Percentiles rank a stretch among this genome's conserved stretches.
These are phyloP conservation scores for Boletus tylopilopsis DNA, from an alignment of 768 basidiomycete species.

Conservation along the genomic window DNA sequence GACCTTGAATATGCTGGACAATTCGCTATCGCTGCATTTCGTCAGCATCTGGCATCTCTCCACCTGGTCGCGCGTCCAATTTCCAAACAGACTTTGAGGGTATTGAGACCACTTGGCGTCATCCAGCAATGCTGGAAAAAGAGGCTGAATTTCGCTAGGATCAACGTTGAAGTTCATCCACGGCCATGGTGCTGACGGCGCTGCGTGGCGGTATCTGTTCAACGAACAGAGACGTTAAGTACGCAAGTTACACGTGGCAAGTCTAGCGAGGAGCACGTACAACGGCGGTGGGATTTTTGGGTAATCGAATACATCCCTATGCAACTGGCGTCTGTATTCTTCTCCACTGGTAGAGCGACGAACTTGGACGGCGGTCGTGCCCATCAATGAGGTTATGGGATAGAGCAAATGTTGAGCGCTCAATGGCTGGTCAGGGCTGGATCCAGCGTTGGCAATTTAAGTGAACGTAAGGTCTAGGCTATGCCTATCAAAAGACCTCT, in stretches of 20 bases:
- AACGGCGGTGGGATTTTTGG: constrained; percentile 18
- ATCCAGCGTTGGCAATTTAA: too few relatives aligned
- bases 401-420: too few relatives aligned
- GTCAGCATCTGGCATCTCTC: constrained; percentile 32
- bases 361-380: background rate
- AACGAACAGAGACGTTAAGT: background rate
- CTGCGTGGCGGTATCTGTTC: constrained; percentile 31
- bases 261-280: constrained; percentile 11
- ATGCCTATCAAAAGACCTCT: too few relatives aligned
- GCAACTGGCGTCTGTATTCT: background rate
- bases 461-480: too few relatives aligned
- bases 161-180: constrained; percentile 32
- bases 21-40: constrained; percentile 11
- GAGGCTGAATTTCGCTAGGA: background rate
- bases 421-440: too few relatives aligned
- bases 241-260: background rate
- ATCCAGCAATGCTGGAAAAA: background rate
- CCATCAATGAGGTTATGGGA: constrained; percentile 6
- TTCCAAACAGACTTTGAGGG: constrained; percentile 48
- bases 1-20: constrained; percentile 20
- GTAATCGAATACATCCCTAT: background rate
- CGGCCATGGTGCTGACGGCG: constrained; percentile 40
- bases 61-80: constrained; percentile 49
- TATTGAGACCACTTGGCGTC: constrained; percentile 36
- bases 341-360: background rate